Base-by-base conservation (phyloP, 2,329 filamentous ascomycete species). In the Epichloe elymi region DNA sequence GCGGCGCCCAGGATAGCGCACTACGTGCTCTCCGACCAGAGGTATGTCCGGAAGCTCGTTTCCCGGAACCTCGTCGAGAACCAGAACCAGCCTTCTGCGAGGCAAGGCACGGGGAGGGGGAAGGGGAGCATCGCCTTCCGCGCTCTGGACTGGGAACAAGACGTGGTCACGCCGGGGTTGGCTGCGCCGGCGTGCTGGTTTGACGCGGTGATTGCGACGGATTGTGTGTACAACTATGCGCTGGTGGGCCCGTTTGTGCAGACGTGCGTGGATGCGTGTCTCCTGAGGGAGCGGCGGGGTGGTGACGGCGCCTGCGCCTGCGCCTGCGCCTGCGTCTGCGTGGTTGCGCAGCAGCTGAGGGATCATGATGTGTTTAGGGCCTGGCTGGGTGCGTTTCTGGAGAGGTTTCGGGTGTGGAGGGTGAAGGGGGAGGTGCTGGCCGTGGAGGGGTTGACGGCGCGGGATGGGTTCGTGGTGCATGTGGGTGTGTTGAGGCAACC, bases 151-250 rank as follows among this genome's bases (percentile, higher is more conserved):
- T 98, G 93, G 93, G 90, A 97, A 63, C 72, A 74, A 0, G 75
- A 80, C 54, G 66, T 74, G 45, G 74, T 83, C 10, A 76, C 69
- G 23, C 56, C 63, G 10, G 59, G 59, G 2, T 64, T 78, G 33
- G 70, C 69, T 1, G 64, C 14, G 54, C 57, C 15, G 55, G 49
- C 38, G 60, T 55, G 43, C 60, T 74, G 76, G 52, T 84, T 93
- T 57, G 85, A 94, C 60, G 68, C 82, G 14, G 72, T 97, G 11
- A 65, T 97, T 37, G 88, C 89, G 4, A 95, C 88, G 62, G 93
- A 98, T 66, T 96, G 90, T 66, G 85, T 98, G 58, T 98, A 94
- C 72, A 98, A 97, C 67, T 87, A 95, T 57, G 79, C 85, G 2
- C 76, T 97, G 3, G 79, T 97, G 23, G 71, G 78, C 42, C 88